Percentiles rank a stretch among this genome's conserved stretches.
These are phyloP conservation scores for Epichloe glyceriae DNA, from an alignment of 2,329 filamentous ascomycete species.

Conservation along the genomic window DNA sequence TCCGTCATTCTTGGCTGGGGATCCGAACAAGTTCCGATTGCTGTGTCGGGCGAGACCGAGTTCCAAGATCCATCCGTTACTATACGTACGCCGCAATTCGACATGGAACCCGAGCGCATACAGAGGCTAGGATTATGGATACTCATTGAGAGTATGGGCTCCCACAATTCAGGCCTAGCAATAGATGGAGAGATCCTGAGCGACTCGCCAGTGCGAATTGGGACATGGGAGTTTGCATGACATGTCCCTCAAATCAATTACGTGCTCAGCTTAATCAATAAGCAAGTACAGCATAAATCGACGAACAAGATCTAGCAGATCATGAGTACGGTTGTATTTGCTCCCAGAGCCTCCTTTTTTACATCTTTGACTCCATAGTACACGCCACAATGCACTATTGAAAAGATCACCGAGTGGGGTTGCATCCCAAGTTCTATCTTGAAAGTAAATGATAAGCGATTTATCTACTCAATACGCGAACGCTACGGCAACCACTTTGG, in stretches of 20 bases:
- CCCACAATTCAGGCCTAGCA: constrained; percentile 24
- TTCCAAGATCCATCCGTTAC: constrained; percentile 56
- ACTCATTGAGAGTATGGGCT: constrained; percentile 68
- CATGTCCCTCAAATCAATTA: background rate
- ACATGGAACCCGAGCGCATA: constrained; percentile 53
- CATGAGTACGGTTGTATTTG: background rate
- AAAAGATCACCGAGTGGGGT: no score
- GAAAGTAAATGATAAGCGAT: no score
- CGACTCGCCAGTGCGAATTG: constrained; percentile 31
- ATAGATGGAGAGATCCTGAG: constrained; percentile 42
- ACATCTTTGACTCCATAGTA: background rate
- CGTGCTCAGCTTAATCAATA: background rate
- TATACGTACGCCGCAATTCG: constrained; percentile 59
- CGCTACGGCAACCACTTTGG: background rate
- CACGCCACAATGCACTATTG: background rate
- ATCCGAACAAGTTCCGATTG: constrained; percentile 51
- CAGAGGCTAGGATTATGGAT: constrained; percentile 55
- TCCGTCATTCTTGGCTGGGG: constrained; percentile 62
- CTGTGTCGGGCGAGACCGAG: constrained; percentile 56
- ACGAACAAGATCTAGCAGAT: background rate
- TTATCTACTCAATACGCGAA: background rate
- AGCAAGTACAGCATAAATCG: background rate
- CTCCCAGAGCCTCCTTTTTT: background rate
- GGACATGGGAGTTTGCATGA: constrained; percentile 26
- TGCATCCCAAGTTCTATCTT: no score